A percentile compares a stretch with the other conserved stretches of the same genome.
phyloP scores from a whole-genome alignment of 371 early-diverging fungal species.

The Vairimorpha ceranae region DNA sequence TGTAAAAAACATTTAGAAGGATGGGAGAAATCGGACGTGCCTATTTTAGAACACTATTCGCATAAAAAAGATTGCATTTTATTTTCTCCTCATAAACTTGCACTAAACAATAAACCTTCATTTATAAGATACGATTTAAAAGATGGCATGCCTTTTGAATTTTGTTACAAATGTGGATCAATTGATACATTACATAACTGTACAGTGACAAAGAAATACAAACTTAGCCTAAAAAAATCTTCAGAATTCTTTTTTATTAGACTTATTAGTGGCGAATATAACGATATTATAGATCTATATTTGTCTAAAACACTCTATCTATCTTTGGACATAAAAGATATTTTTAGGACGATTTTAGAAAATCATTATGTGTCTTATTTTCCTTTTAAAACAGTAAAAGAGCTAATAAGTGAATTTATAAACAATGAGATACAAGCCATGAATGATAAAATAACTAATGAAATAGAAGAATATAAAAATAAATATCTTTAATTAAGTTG shows the following conservation, averaged over 20 bases:
- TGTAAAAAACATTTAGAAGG: slow-evolving; percentile 54
- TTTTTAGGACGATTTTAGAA: not conserved
- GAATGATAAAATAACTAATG: not conserved
- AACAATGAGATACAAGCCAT: not conserved
- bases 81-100: slow-evolving; percentile 15
- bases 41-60: slow-evolving; percentile 42
- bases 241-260: slow-evolving; percentile 23
- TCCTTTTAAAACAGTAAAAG: not conserved
- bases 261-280: slow-evolving; percentile 21
- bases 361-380: not conserved
- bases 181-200: slow-evolving; percentile 12
- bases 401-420: not conserved
- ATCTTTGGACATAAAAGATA: not conserved
- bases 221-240: not conserved
- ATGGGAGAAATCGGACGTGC: slow-evolving; percentile 48
- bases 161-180: slow-evolving; percentile 41
- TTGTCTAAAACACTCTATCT: not conserved
- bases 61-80: slow-evolving; percentile 50
- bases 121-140: slow-evolving; percentile 33
- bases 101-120: not conserved
- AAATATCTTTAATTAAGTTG: slow-evolving; percentile 17
- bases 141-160: slow-evolving; percentile 10
- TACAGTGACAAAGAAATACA: not conserved
- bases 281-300: not conserved
- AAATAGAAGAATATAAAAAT: slow-evolving; percentile 2